Evolutionary conservation across 169 alveolate genomes (phyloP).

Genomic region (Theileria parva): DNA sequence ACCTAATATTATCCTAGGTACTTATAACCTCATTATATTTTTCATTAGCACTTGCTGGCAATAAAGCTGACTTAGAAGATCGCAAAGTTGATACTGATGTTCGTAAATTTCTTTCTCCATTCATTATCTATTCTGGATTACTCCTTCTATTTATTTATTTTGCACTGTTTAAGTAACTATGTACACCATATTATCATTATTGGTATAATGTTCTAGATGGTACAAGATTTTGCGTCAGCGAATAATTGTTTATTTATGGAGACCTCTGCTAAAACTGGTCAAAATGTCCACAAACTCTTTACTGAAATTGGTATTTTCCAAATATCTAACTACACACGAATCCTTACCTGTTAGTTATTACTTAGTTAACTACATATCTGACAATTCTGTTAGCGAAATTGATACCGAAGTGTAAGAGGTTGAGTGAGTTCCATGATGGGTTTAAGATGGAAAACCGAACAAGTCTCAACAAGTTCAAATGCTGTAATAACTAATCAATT

Average conservation of each 20-base stretch:
- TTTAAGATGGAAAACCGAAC: conserved; percentile 48
- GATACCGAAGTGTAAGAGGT: conserved; percentile 63
- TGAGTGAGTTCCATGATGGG: conserved; percentile 62
- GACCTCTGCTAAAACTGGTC: conserved; percentile 90
- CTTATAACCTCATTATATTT: not conserved
- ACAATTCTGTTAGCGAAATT: not conserved
- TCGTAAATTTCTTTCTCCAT: not conserved
- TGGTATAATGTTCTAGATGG: conserved; percentile 38
- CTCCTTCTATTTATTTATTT: too few relatives aligned
- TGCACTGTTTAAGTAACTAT: too few relatives aligned
- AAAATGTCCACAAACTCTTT: conserved; percentile 84
- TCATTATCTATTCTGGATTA: not conserved
- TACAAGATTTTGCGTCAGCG: conserved; percentile 84
- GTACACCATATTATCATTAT: not conserved
- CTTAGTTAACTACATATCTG: not conserved
- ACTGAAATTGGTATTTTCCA: conserved; percentile 68
- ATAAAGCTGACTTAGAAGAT: conserved; percentile 84
- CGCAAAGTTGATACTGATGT: conserved; percentile 84
- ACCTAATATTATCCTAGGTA: conserved; percentile 75
- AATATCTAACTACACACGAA: not conserved
- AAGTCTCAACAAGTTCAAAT: conserved; percentile 6
- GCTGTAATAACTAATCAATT: conserved; percentile 1
- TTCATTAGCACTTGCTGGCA: conserved; percentile 85
- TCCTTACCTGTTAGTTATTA: not conserved
- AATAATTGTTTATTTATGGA: conserved; percentile 86